Base-by-base conservation (phyloP, 441 rosid species). In the Corymbia calophylla region DNA sequence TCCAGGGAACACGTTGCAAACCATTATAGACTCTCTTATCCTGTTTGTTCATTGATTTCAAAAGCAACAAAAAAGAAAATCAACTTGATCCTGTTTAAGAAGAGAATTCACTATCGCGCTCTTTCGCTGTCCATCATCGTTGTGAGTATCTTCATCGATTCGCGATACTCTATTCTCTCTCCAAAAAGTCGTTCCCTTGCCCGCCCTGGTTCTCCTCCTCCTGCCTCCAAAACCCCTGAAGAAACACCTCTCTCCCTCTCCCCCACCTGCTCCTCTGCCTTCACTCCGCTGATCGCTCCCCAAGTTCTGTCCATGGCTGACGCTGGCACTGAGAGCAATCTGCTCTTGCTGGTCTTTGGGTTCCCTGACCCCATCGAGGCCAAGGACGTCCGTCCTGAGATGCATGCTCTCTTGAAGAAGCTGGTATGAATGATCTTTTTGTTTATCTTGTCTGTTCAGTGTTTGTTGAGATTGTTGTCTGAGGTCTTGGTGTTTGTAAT, bases 191-290 rank as follows among this genome's bases (percentile, higher is more conserved):
- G 29, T 91, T 92, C 77, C 87, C 91, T 47, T 95, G 98, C 89
- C 98, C 96, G 87, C 95, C 92, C 91, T 95, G 97, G 94, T 96
- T 97, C 39, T 88, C 96, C 19, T 95, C 97, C 81, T 95, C 95
- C 94, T 95, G 98, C 90, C 94, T 93, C 87, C 90, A 88, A 9
- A 62, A 94, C 21, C 90, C 89, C 39, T 93, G 89, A 91, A 88
- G 88, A 81, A 25, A 91, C 29, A 58, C 89, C 84, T 89, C 93
- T 25, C 51, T 80, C 91, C 88, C 90, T 91, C 90, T 90, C 90
- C 87, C 66, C 81, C 48, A 87, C 92, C 86, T 89, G 89, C 88
- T 92, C 94, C 64, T 91, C 95, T 6, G 82, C 91, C 77, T 91
- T 93, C 27, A 77, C 93, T 89, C 91, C 35, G 18, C 73, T 15